Evolutionary conservation across 2,329 filamentous ascomycete species (phyloP).

Genomic region (Conoideocrella luteorostrata): DNA sequence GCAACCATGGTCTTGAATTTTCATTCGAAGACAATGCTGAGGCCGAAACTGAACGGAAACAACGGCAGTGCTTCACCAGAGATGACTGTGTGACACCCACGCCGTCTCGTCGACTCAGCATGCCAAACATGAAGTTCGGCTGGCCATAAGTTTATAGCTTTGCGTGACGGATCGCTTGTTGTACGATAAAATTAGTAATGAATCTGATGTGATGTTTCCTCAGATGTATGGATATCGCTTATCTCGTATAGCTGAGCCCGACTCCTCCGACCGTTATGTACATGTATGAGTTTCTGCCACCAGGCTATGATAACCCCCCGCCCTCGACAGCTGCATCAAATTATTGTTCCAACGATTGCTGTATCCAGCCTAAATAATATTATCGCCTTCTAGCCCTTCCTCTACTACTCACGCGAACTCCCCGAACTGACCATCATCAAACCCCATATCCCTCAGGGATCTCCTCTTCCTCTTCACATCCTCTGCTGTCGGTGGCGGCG

Average conservation of each 20-base stretch:
- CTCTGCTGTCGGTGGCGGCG: constrained; percentile 59
- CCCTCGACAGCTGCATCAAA: not conserved
- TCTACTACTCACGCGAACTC: constrained; percentile 56
- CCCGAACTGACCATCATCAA: constrained; percentile 83
- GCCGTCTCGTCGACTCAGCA: constrained; percentile 1
- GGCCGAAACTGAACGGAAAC: not conserved
- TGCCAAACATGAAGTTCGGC: constrained; percentile 5
- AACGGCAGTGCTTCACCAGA: not conserved
- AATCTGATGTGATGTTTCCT: too few relatives aligned
- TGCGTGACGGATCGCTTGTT: too few relatives aligned
- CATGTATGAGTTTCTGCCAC: too few relatives aligned
- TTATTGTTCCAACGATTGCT: not conserved
- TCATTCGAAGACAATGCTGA: not conserved
- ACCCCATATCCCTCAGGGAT: constrained; percentile 62
- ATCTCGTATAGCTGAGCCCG: too few relatives aligned
- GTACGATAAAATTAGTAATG: too few relatives aligned
- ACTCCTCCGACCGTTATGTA: too few relatives aligned
- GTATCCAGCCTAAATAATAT: constrained; percentile 4
- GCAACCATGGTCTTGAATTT: not conserved
- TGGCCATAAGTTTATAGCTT: too few relatives aligned
- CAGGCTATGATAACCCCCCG: too few relatives aligned
- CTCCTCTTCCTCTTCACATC: constrained; percentile 55
- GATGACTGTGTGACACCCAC: not conserved
- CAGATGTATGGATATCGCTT: too few relatives aligned
- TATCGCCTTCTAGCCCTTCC: not conserved